These are phyloP conservation scores for Candida coleopterorum DNA, from an alignment of 805 yeast genomes.

Conservation along the genomic window DNA sequence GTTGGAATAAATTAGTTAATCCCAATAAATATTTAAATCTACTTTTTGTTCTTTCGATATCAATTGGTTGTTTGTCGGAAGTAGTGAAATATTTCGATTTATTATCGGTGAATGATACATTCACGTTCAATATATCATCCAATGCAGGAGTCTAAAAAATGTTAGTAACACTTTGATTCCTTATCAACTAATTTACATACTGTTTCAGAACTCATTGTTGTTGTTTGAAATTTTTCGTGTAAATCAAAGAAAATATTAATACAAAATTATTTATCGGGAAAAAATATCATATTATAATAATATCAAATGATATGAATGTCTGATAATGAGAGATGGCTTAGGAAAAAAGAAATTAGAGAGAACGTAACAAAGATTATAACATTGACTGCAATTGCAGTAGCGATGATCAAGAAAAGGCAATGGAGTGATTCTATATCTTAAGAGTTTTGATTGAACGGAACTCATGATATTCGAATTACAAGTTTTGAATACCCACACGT, in stretches of 20 bases:
- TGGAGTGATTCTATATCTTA: too few relatives aligned
- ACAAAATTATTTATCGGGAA: too few relatives aligned
- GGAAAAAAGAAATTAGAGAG: not conserved
- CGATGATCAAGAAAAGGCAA: too few relatives aligned
- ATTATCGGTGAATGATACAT: conserved; percentile 8
- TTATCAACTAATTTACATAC: conserved; percentile 2
- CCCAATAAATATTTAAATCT: conserved; percentile 62
- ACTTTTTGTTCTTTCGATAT: conserved; percentile 54
- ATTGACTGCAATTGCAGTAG: too few relatives aligned
- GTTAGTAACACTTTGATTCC: conserved; percentile 4
- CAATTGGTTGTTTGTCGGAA: conserved; percentile 37
- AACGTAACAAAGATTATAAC: too few relatives aligned
- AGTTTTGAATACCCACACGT: too few relatives aligned
- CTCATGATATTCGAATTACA: too few relatives aligned
- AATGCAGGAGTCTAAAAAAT: conserved; percentile 12
- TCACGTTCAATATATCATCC: conserved; percentile 7
- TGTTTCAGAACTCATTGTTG: conserved; percentile 7
- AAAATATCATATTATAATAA: too few relatives aligned
- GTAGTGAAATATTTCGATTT: conserved; percentile 27
- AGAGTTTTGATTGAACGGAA: too few relatives aligned
- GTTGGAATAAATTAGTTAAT: conserved; percentile 60
- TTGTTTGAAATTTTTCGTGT: conserved; percentile 7
- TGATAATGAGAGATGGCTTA: too few relatives aligned
- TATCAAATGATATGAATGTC: too few relatives aligned
- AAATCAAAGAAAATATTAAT: too few relatives aligned